Base-by-base conservation (phyloP, 129 eudicot species). In the Ambrosia artemisiifolia region DNA sequence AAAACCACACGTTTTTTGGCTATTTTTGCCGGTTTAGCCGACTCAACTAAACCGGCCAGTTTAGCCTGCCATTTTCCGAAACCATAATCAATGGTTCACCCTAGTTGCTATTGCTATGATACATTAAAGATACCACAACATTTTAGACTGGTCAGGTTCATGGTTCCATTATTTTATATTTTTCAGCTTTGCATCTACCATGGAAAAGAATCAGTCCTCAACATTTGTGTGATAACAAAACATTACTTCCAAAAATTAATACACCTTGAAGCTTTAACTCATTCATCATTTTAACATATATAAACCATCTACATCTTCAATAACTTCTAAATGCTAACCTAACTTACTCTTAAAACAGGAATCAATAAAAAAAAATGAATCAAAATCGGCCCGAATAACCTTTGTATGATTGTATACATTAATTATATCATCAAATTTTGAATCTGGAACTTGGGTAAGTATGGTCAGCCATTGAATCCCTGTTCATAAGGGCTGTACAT, bases 401-500 rank as follows among this genome's bases (percentile, higher is more conserved):
- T 33, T 36, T 18, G 74, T 57, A 50, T 47, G 46, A 63, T 63
- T 32, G 75, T 76, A 75, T 74, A 74, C 55, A 74, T 51, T 67
- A 24, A n/a, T n/a, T n/a, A 46, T 43, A 42, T 47, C 67, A 42
- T 40, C 57, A 70, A 19, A 3, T 5, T 30, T 63, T 72, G 77
- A 42, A 54, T 55, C 75, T 38, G 33, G 44, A 65, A 32, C 74
- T 33, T 35, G 50, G 10, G 63, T 33, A 54, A 70, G 8, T 19
- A 63, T 12, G 57, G 13, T 51, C 61, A 24, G 60, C 12, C 30
- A 19, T 28, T 50, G 43, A 63, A 49, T 43, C 72, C 63, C 66
- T 76, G 2, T 62, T 17, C 63, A 18, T 46, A 43, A 43, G 14
- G 40, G 74, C 80, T 78, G 70, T 82, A 78, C 83, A 82, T 63